Base-by-base conservation (phyloP, 768 basidiomycete species). In the Rhodosporidiobolus odoratus region DNA sequence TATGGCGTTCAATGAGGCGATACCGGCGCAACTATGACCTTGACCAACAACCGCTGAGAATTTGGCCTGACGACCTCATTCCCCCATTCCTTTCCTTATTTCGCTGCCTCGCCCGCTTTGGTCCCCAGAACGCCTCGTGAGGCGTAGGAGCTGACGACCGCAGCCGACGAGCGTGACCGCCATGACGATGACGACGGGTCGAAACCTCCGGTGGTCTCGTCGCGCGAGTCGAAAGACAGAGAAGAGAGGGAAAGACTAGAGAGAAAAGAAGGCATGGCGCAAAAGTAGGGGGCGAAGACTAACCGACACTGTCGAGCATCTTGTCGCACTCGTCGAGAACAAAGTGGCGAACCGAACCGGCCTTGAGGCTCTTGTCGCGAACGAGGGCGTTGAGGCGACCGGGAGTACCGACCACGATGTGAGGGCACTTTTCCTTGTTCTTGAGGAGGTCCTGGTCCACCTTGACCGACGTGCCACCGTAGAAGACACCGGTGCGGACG, bases 221-320 rank as follows among this genome's bases (percentile, higher is more conserved):
- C 13, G 23, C 43, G 43, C 43, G 43, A 45, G 13, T 45, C 23
- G 43, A 45, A 45, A 23, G 23, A 48, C 17, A 30, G 50, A 43
- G 56, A 34, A 25, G 56, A 52, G 47, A 58, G 25, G 16, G 27
- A 59, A 47, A 54, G n/a, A n/a, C n/a, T n/a, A n/a, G n/a, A n/a
- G n/a, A 23, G 30, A 58, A 57, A 32, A 61, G 32, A 34, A 34
- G 9, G 16, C 25, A 30, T 23, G 60, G 27, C 6, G 9, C 32
- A 10, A 10, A n/a, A 25, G 15, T 59, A 8, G 40, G 52, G 47
- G 59, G 47, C 16, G 34, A 41, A 63, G 86, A 99, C 96, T 97
- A 91, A 99, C 96, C 96, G 84, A 99, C 93, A 87, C 93, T 90
- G 86, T 99, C 96, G 80, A 99, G 89, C 92, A 99, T 97, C 87